phyloP scores from a whole-genome alignment of 2,329 filamentous ascomycete species.

The Alternaria tenuissima region DNA sequence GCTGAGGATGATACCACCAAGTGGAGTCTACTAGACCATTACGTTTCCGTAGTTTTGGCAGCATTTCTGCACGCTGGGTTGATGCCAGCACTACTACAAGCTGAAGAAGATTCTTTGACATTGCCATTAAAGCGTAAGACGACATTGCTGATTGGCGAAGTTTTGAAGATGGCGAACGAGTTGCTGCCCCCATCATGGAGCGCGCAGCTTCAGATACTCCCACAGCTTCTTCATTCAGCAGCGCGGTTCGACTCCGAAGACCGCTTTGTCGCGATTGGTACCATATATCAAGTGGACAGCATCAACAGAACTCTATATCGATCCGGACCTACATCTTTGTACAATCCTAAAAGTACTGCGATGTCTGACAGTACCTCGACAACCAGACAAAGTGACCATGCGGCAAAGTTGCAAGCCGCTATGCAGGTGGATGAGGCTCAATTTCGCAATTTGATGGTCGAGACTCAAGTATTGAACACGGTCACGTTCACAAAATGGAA shows the following conservation, averaged over 20 bases:
- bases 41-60: constrained; percentile 86
- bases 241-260: constrained; percentile 74
- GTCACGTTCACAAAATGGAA: constrained; percentile 97
- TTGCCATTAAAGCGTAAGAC: constrained; percentile 83
- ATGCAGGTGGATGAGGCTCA: constrained; percentile 70
- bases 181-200: constrained; percentile 85
- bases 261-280: constrained; percentile 83
- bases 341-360: constrained; percentile 40
- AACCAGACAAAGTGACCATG: constrained; percentile 53
- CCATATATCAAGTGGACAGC: constrained; percentile 97
- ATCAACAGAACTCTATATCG: constrained; percentile 92
- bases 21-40: constrained; percentile 87
- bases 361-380: constrained; percentile 29
- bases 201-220: constrained; percentile 83
- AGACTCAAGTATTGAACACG: constrained; percentile 86
- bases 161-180: constrained; percentile 86
- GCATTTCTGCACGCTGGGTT: constrained; percentile 85
- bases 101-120: constrained; percentile 73
- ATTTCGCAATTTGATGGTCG: constrained; percentile 70
- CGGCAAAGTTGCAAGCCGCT: constrained; percentile 63
- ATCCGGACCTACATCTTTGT: constrained; percentile 63
- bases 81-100: constrained; percentile 60
- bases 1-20: constrained; percentile 70
- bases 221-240: constrained; percentile 81
- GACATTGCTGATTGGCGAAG: constrained; percentile 88